A percentile compares a stretch with the other conserved stretches of the same genome.
Conservation (phyloP, 108 stramenopile genomes). For the Epithemia pelagica region DNA sequence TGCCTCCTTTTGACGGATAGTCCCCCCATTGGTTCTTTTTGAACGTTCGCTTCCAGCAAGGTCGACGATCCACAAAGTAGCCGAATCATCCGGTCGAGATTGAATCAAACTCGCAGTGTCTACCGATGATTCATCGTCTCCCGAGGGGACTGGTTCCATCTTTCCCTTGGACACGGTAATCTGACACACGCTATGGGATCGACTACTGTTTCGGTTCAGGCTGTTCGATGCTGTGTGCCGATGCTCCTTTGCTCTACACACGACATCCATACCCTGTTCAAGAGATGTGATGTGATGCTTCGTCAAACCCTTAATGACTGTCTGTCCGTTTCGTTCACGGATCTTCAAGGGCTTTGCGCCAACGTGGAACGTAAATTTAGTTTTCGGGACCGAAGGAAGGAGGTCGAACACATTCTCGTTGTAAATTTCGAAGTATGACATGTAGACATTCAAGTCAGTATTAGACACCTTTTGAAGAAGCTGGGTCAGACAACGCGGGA, state of each 20-base stretch:
- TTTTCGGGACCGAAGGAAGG: slow-evolving; percentile 37
- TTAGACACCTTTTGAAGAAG: slow-evolving; percentile 12
- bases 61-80: slow-evolving; percentile 92
- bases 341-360: slow-evolving; percentile 56
- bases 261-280: slow-evolving; percentile 55
- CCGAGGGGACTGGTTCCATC: slow-evolving; percentile 9
- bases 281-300: slow-evolving; percentile 62
- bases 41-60: slow-evolving; percentile 94
- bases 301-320: slow-evolving; percentile 75
- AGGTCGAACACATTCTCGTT: slow-evolving; percentile 95
- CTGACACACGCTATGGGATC: slow-evolving; percentile 92
- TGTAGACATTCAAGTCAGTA: slow-evolving; percentile 37
- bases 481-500: slow-evolving; percentile 67
- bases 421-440: slow-evolving; percentile 96
- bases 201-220: slow-evolving; percentile 85
- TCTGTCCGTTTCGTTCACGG: slow-evolving; percentile 79
- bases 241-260: slow-evolving; percentile 50
- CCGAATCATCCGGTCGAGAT: slow-evolving; percentile 6
- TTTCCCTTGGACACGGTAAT: slow-evolving; percentile 25
- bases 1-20: slow-evolving; percentile 91
- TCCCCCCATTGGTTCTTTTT: slow-evolving; percentile 69
- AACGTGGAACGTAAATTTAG: neutral
- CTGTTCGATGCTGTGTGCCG: slow-evolving; percentile 85
- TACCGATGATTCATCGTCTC: neutral
- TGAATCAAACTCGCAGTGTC: slow-evolving; percentile 20